Percentiles rank a stretch among this genome's conserved stretches.
Conservation (phyloP, 352 stramenopile species). For the Peronospora belbahrii region DNA sequence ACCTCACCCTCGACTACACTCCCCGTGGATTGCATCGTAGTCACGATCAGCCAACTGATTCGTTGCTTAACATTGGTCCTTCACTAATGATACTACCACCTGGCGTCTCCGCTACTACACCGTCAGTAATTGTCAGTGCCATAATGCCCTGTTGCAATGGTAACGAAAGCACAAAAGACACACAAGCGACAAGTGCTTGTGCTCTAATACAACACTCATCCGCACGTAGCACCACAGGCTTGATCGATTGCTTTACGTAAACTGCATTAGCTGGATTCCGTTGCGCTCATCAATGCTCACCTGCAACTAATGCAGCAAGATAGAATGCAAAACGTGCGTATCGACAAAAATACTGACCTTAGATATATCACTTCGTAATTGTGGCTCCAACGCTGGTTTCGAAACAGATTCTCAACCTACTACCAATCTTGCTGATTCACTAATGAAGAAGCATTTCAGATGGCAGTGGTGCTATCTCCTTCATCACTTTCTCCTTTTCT, state of each 20-base stretch:
- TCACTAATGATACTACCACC: neutral
- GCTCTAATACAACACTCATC: constrained; percentile 20
- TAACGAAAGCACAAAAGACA: constrained; percentile 17
- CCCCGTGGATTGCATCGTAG: constrained; percentile 20
- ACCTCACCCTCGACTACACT: constrained; percentile 25
- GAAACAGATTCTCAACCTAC: neutral
- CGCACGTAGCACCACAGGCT: constrained; percentile 22
- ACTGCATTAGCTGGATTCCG: constrained; percentile 15
- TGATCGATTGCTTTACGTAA: constrained; percentile 35
- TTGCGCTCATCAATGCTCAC: constrained; percentile 21
- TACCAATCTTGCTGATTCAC: constrained; percentile 1
- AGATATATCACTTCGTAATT: constrained; percentile 11
- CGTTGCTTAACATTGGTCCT: neutral
- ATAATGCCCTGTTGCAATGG: constrained; percentile 14
- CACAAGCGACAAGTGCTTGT: constrained; percentile 27
- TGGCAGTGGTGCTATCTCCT: neutral
- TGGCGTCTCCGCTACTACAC: neutral
- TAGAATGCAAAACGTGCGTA: constrained; percentile 19
- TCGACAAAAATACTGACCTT: constrained; percentile 28
- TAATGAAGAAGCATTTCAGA: neutral
- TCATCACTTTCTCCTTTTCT: constrained; percentile 2
- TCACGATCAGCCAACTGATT: constrained; percentile 8
- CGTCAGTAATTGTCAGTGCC: neutral
- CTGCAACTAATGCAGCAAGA: constrained; percentile 17
- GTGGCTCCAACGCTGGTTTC: constrained; percentile 2